phyloP scores from a whole-genome alignment of 495 filamentous ascomycete genomes.

The Penicillium mononematosum region DNA sequence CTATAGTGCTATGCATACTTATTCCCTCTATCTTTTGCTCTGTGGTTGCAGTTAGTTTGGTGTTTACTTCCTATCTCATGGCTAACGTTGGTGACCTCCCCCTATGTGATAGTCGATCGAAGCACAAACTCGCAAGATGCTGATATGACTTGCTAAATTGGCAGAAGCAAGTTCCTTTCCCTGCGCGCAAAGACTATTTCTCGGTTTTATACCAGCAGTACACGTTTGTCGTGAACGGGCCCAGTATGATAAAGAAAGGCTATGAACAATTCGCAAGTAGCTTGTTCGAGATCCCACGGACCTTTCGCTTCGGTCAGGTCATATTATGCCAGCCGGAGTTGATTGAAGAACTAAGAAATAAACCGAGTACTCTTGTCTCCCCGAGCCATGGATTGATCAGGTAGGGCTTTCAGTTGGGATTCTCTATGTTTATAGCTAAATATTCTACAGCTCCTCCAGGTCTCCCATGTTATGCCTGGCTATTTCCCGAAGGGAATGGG shows the following conservation, averaged over 20 bases:
- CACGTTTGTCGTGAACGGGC: slow-evolving; percentile 23
- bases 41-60: slow-evolving; percentile 6
- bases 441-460: slow-evolving; percentile 20
- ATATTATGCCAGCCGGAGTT: slow-evolving; percentile 23
- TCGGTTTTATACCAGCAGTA: slow-evolving; percentile 26
- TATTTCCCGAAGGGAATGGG: slow-evolving; percentile 25
- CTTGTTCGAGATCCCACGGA: slow-evolving; percentile 29
- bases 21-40: not conserved
- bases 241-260: slow-evolving; percentile 20
- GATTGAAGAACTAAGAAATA: slow-evolving; percentile 26
- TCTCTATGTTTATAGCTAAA: not conserved
- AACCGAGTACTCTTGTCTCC: slow-evolving; percentile 15
- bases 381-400: slow-evolving; percentile 33
- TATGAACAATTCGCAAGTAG: slow-evolving; percentile 17
- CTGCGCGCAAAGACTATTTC: slow-evolving; percentile 4
- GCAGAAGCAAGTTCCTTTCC: slow-evolving; percentile 18
- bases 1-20: not conserved
- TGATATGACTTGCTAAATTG: not conserved
- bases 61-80: slow-evolving; percentile 18
- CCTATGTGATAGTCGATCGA: not conserved
- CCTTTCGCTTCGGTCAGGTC: slow-evolving; percentile 28
- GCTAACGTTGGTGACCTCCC: slow-evolving; percentile 19
- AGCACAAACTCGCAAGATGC: not conserved
- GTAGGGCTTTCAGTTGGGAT: slow-evolving; percentile 2
- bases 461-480: slow-evolving; percentile 31